A percentile compares a stretch with the other conserved stretches of the same genome.
phyloP scores from a whole-genome alignment of 768 basidiomycete genomes.

The Serendipita indica region DNA sequence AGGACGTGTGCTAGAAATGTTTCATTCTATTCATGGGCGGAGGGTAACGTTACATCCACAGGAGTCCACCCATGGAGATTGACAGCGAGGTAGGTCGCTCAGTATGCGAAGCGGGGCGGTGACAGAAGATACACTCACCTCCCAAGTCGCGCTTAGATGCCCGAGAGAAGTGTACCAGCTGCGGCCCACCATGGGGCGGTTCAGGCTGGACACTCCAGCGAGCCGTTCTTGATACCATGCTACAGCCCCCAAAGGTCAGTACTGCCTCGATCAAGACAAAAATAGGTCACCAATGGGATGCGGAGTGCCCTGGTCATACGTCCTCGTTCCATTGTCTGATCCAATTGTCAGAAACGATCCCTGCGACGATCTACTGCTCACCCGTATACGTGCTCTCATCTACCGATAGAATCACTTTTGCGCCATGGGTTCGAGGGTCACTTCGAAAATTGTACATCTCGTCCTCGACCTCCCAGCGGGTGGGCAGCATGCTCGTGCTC shows the following conservation, averaged over 20 bases:
- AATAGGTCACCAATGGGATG: constrained; percentile 51
- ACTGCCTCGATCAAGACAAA: neutral
- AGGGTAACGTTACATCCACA: neutral
- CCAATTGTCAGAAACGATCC: neutral
- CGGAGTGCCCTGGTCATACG: constrained; percentile 40
- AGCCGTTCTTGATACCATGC: constrained; percentile 69
- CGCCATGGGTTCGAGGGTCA: constrained; percentile 50
- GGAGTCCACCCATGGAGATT: neutral
- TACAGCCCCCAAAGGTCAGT: constrained; percentile 20
- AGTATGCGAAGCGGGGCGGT: neutral
- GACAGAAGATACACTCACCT: constrained; percentile 28
- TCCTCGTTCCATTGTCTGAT: neutral
- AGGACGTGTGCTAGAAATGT: constrained; percentile 59
- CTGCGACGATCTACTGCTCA: constrained; percentile 18
- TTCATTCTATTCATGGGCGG: constrained; percentile 33
- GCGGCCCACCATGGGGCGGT: constrained; percentile 37
- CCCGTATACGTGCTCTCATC: constrained; percentile 51
- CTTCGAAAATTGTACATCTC: constrained; percentile 48
- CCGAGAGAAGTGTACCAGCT: constrained; percentile 78
- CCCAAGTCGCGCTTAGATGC: constrained; percentile 67
- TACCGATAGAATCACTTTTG: constrained; percentile 45
- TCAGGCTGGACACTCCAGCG: constrained; percentile 39
- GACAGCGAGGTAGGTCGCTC: neutral
- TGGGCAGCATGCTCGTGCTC: constrained; percentile 40
- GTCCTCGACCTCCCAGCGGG: constrained; percentile 37